phyloP scores from a whole-genome alignment of 2,329 filamentous ascomycete species.

The Colletotrichum musae region DNA sequence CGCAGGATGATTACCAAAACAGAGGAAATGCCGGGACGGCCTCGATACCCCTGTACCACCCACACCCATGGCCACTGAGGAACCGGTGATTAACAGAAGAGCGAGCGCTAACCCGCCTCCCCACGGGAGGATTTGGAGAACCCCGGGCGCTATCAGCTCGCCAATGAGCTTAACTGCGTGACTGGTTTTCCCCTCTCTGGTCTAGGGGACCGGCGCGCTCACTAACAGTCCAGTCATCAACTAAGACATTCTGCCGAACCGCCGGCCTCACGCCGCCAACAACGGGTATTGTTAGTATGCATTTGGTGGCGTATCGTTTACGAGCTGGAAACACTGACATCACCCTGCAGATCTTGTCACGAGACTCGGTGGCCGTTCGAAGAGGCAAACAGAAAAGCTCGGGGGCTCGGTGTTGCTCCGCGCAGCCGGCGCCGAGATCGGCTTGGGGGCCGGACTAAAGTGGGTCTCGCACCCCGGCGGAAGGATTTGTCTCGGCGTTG shows the following conservation, averaged over 20 bases:
- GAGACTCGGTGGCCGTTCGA: neutral
- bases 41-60: neutral
- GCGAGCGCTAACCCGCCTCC: neutral
- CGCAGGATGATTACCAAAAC: too few relatives aligned
- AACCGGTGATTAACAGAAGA: neutral
- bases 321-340: neutral
- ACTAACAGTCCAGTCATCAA: neutral
- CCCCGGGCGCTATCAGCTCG: conserved; percentile 13
- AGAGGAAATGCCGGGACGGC: neutral
- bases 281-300: too few relatives aligned
- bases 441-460: neutral
- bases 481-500: neutral
- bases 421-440: conserved; percentile 2
- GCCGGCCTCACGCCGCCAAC: too few relatives aligned
- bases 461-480: neutral
- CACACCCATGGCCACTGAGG: conserved; percentile 9
- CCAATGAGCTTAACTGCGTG: conserved; percentile 9
- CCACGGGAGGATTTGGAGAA: conserved; percentile 10
- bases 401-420: neutral
- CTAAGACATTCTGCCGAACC: neutral
- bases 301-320: too few relatives aligned
- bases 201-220: conserved; percentile 8
- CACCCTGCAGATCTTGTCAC: neutral
- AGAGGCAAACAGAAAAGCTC: neutral
- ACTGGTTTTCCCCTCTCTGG: neutral